Percentiles rank a stretch among this genome's conserved stretches.
These are phyloP conservation scores for Aaosphaeria pasadenensis DNA, from an alignment of 2,329 filamentous ascomycete genomes.

Conservation along the genomic window DNA sequence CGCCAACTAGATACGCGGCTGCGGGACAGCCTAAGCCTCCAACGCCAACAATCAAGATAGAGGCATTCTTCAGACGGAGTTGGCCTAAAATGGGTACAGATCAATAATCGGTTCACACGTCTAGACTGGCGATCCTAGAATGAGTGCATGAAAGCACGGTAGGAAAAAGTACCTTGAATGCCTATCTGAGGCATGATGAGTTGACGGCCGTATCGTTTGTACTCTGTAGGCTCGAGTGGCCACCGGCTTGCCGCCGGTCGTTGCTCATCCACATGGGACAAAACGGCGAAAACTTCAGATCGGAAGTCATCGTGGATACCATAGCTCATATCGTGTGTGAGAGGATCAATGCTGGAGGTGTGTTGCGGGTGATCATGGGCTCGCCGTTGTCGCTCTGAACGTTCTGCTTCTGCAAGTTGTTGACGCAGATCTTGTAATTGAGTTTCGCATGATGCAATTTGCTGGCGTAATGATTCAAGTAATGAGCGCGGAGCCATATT, in stretches of 20 bases:
- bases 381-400: slow-evolving; percentile 22
- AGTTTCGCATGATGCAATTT: slow-evolving; percentile 42
- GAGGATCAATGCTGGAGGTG: slow-evolving; percentile 18
- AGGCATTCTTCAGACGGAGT: slow-evolving; percentile 65
- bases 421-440: slow-evolving; percentile 39
- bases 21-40: slow-evolving; percentile 92
- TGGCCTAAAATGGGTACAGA: slow-evolving; percentile 58
- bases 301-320: slow-evolving; percentile 43
- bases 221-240: slow-evolving; percentile 71
- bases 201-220: slow-evolving; percentile 83
- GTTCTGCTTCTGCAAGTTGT: slow-evolving; percentile 43
- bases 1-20: slow-evolving; percentile 85
- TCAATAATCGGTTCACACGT: not conserved
- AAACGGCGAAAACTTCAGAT: slow-evolving; percentile 39
- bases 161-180: slow-evolving; percentile 58
- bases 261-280: slow-evolving; percentile 19
- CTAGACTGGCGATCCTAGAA: not conserved
- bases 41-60: slow-evolving; percentile 78
- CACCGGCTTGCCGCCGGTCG: slow-evolving; percentile 43
- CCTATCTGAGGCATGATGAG: slow-evolving; percentile 84
- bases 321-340: slow-evolving; percentile 37
- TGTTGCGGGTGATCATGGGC: slow-evolving; percentile 15
- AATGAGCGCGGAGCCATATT: slow-evolving; percentile 20
- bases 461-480: slow-evolving; percentile 39
- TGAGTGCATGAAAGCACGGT: not conserved